Base-by-base conservation (phyloP, 257 asterid genomes). In the Plantago ovata region DNA sequence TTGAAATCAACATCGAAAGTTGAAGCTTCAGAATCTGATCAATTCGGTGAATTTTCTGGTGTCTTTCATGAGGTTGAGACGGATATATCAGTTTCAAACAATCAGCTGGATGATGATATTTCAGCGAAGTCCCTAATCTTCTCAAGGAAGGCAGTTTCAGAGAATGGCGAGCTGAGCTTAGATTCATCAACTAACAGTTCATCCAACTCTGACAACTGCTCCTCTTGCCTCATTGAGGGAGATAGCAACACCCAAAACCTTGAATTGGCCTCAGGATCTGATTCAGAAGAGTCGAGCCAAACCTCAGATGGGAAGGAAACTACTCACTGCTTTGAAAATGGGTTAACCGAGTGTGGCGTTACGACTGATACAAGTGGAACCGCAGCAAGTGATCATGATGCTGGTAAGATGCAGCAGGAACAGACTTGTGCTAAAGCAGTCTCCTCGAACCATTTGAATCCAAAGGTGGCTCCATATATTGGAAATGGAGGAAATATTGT, bases 201-300 rank as follows among this genome's bases (percentile, higher is more conserved):
- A 8, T 79, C 91, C 21, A 79, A 77, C 79, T 89, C 93, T 19
- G 94, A 84, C 57, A 84, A 87, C 74, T 77, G 89, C 76, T 86
- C 96, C 11, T 91, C 87, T 55, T 86, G 90, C 67, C 90, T 73
- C 64, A 89, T 89, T 54, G 92, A 89, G 75, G 96, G 95, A 48
- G 96, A 91, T 75, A 85, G 90, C 80, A 85, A 69, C 66, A 46
- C 76, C n/a, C 92, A 69, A 64, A 84, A 81, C 60, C 75, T 78
- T 24, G 98, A 81, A 70, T 84, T 90, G 36, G 73, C 85, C 47
- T 78, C 93, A 22, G 76, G 82, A 40, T 89, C 96, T 13, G 97
- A 93, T 76, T 82, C 95, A 0, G 95, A 93, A 66, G 95, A 84
- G 60, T 76, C 86, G 39, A 80, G 79, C 68, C 87, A 76, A 69